Base-by-base conservation (phyloP, 176 grass and related monocot genomes). In the Oryza officinalis region DNA sequence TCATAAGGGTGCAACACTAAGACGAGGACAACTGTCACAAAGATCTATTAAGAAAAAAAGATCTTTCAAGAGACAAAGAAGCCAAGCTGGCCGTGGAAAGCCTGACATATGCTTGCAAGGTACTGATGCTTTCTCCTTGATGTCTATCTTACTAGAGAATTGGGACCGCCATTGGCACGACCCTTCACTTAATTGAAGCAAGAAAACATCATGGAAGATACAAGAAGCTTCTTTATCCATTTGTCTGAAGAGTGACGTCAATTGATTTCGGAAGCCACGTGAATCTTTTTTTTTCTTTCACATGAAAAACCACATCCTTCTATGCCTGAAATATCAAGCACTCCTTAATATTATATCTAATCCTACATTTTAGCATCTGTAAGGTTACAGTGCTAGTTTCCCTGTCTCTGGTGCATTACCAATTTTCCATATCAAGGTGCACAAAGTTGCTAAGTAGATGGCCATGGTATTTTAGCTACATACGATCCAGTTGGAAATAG, bases 51-150 rank as follows among this genome's bases (percentile, higher is more conserved):
- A 91, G 66, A 93, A 87, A 81, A 97, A 84, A 69, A 93, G 93
- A 89, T 94, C 93, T 57, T 89, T 92, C 47, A 99, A 99, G 83
- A 88, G 91, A 76, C 91, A 92, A 70, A 90, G 87, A 73, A 93
- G 77, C 71, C 90, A 93, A 84, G 14, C 76, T 70, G 81, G 84
- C 47, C 88, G 89, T 72, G 49, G 67, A 50, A 98, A 95, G 46
- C 80, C 87, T 71, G 91, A 91, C 70, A 63, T 69, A 49, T 66
- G 85, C 13, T 67, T 80, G 78, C 89, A 74, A 90, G 96, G 96
- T 98, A 91, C 71, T 76, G 41, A 31, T 8, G 63, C 26, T 4
- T 60, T n/a, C 32, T 41, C 6, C 27, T 54, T 25, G n/a, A 67
- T 76, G n/a, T 69, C 18, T 13, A 26, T 14, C 26, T 64, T 20